Conservation (phyloP, 495 filamentous ascomycete genomes). For the Trichodelitschia bisporula region DNA sequence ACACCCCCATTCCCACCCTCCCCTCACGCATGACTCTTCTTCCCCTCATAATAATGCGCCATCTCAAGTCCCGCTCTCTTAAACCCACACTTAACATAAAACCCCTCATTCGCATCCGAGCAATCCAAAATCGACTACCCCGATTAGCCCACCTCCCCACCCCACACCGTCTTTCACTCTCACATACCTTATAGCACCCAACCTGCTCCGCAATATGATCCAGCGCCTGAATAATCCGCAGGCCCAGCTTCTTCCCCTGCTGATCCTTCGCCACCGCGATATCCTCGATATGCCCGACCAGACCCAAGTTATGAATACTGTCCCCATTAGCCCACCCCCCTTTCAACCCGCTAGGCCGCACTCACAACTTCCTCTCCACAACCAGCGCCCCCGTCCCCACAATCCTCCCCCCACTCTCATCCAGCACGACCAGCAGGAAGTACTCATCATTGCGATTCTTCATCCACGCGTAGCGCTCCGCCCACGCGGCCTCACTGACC, state of each 20-base stretch:
- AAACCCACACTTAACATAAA: conserved; percentile 97
- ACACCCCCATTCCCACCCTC: conserved; percentile 1
- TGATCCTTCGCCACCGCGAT: conserved; percentile 85
- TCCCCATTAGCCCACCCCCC: conserved; percentile 3
- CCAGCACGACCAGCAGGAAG: conserved; percentile 61
- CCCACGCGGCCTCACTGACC: conserved; percentile 48
- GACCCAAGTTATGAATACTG: conserved; percentile 46
- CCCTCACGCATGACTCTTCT: conserved; percentile 2
- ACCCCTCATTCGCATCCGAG: conserved; percentile 74
- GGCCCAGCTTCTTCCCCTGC: conserved; percentile 87
- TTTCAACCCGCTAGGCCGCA: background rate
- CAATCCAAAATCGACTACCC: conserved; percentile 52
- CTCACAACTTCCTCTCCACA: conserved; percentile 65
- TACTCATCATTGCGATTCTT: conserved; percentile 52
- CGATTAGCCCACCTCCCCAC: conserved; percentile 6
- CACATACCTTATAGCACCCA: conserved; percentile 72
- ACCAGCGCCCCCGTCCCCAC: conserved; percentile 77
- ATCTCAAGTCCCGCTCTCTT: conserved; percentile 84
- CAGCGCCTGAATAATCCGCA: conserved; percentile 81
- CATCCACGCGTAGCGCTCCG: conserved; percentile 69
- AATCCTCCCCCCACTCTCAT: conserved; percentile 34
- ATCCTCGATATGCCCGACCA: conserved; percentile 95
- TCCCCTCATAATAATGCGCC: conserved; percentile 69
- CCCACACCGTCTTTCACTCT: conserved; percentile 1
- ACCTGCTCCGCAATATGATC: conserved; percentile 66